Evolutionary conservation across 139 green algal genomes (phyloP).

Genomic region (Desmodesmus armatus): DNA sequence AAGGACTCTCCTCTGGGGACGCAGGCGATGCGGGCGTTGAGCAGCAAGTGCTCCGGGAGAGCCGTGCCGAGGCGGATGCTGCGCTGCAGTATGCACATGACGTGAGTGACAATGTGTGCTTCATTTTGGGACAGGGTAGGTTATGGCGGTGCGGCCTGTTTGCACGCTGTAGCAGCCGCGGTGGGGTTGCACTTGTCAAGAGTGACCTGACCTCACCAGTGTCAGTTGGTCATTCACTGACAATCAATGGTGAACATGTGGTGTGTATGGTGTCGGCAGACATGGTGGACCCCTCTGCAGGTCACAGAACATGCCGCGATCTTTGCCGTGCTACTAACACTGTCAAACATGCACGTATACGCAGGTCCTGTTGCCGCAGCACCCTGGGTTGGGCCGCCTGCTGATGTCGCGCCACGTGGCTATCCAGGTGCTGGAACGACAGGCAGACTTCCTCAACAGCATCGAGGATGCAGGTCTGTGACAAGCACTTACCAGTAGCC

Average conservation of each 20-base stretch:
- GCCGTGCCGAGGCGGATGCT: constrained; percentile 6
- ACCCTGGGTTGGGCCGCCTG: neutral
- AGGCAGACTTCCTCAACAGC: constrained; percentile 9
- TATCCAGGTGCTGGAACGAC: constrained; percentile 11
- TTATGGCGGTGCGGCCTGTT: neutral
- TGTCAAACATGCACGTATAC: too few species aligned
- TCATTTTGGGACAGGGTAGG: neutral
- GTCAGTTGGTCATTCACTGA: neutral
- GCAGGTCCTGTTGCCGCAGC: constrained; percentile 27
- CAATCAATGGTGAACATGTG: neutral
- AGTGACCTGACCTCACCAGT: neutral
- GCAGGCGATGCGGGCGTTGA: neutral
- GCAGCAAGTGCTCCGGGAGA: constrained; percentile 6
- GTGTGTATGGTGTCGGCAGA: neutral
- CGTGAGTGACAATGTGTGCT: neutral
- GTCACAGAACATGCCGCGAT: neutral
- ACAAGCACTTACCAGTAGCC: neutral
- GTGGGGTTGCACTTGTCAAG: neutral
- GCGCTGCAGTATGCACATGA: constrained; percentile 1
- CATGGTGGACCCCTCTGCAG: too few species aligned
- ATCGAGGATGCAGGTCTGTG: constrained; percentile 12
- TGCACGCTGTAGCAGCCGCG: neutral
- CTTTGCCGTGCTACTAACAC: too few species aligned
- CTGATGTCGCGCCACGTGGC: constrained; percentile 20
- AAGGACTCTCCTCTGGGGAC: neutral